A percentile compares a stretch with the other conserved stretches of the same genome.
Evolutionary conservation across 1,139 yeast genomes (phyloP).

Genomic region (Saccharomyces pastorianus): DNA sequence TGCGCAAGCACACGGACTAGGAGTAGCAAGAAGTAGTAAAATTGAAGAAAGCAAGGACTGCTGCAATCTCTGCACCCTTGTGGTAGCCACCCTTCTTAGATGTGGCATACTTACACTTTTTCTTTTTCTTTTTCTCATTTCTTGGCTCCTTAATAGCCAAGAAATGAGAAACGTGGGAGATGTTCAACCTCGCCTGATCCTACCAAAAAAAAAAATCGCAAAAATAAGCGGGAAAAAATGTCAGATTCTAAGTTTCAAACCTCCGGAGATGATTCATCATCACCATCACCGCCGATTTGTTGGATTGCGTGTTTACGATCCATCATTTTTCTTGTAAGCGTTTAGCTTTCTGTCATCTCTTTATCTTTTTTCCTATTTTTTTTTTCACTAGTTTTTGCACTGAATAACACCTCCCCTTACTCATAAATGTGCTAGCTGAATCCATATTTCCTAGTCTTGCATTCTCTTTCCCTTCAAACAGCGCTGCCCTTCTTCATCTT

Average conservation of each 20-base stretch:
- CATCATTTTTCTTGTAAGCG: not conserved
- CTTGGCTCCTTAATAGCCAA: not conserved
- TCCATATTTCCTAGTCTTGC: not conserved
- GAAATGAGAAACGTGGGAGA: not conserved
- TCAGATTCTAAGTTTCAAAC: not conserved
- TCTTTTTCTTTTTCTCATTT: not conserved
- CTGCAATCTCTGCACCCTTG: not conserved
- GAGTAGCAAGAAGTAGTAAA: not conserved
- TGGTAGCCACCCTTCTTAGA: not conserved
- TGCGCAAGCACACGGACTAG: not conserved
- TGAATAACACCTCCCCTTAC: not conserved
- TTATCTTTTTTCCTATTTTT: not conserved
- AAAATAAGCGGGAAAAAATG: not conserved
- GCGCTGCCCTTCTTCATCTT: not conserved
- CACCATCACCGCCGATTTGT: not conserved
- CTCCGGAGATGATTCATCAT: not conserved
- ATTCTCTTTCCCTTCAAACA: not conserved
- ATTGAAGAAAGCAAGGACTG: not conserved
- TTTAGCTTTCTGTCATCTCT: not conserved
- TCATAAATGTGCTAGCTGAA: not conserved
- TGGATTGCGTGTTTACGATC: constrained; percentile 1
- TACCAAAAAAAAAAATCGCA: not conserved
- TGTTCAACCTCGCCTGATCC: constrained; percentile 1
- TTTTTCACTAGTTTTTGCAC: not conserved
- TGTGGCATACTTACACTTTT: not conserved